Percentiles rank a stretch among this genome's conserved stretches.
phyloP scores from a whole-genome alignment of 2,329 filamentous ascomycete genomes.

The Lecanoromycetidae sp. region DNA sequence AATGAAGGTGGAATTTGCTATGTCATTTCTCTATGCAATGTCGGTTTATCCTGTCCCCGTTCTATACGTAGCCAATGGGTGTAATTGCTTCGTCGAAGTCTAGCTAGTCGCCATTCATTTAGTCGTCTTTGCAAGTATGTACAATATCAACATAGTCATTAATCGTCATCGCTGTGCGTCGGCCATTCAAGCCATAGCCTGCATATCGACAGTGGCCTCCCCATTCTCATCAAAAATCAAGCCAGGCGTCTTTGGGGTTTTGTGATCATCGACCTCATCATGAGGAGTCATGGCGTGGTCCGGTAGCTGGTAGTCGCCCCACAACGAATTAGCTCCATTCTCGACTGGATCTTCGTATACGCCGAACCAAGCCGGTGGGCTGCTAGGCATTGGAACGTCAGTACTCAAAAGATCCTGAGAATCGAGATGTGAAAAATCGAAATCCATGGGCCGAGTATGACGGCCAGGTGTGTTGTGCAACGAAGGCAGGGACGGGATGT shows the following conservation, averaged over 20 bases:
- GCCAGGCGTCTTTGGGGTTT: not conserved
- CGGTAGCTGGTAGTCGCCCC: constrained; percentile 8
- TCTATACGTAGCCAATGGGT: not conserved
- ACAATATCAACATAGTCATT: not conserved
- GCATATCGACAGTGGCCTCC: not conserved
- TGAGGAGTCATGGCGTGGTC: constrained; percentile 4
- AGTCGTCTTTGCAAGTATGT: not conserved
- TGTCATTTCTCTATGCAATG: not conserved
- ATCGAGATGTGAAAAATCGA: constrained; percentile 22
- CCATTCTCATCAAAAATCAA: not conserved
- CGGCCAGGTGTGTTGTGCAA: constrained; percentile 14
- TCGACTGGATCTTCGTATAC: constrained; percentile 24
- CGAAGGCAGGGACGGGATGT: constrained; percentile 29
- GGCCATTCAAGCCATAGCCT: not conserved
- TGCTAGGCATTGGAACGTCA: constrained; percentile 35
- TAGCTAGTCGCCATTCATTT: not conserved
- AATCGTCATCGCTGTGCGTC: not conserved
- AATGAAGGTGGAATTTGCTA: too few species aligned
- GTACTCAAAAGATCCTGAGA: constrained; percentile 34
- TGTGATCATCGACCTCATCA: not conserved
- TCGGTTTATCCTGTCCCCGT: not conserved
- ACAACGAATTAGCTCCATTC: constrained; percentile 9
- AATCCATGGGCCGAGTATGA: constrained; percentile 14
- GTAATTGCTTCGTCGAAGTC: too few species aligned
- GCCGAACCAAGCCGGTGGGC: constrained; percentile 30